phyloP scores from a whole-genome alignment of 2,329 filamentous ascomycete species.

The Macrophomina phaseolina region DNA sequence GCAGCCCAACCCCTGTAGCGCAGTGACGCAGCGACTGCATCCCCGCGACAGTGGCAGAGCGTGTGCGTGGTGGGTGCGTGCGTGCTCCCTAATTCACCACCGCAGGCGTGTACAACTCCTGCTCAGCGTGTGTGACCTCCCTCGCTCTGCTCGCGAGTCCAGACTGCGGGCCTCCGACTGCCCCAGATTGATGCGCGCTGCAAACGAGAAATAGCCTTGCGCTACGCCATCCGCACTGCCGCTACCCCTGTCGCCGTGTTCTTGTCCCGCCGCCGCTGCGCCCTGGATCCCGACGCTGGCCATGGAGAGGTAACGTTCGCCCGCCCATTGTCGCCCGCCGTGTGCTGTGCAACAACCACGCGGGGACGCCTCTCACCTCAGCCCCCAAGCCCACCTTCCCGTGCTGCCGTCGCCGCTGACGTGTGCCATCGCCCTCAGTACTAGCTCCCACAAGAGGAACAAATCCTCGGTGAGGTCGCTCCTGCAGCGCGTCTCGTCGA shows the following conservation, averaged over 20 bases:
- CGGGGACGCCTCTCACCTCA: not conserved
- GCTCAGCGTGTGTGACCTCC: not conserved
- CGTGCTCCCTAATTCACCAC: constrained; percentile 19
- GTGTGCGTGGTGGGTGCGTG: not conserved
- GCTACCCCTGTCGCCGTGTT: constrained; percentile 18
- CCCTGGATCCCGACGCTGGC: constrained; percentile 11
- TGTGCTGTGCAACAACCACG: constrained; percentile 12
- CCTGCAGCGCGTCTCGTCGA: constrained; percentile 40
- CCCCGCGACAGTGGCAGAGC: not conserved
- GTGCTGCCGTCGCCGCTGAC: constrained; percentile 10
- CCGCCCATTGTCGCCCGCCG: constrained; percentile 2
- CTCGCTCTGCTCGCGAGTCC: not conserved
- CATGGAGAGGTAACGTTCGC: constrained; percentile 25
- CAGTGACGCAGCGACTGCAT: constrained; percentile 4
- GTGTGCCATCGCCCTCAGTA: constrained; percentile 8
- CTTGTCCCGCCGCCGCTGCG: constrained; percentile 18
- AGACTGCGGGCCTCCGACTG: constrained; percentile 3
- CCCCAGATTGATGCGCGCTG: constrained; percentile 10
- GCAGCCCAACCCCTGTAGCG: constrained; percentile 1
- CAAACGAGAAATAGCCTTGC: constrained; percentile 1
- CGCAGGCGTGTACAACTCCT: not conserved
- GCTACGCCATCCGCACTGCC: constrained; percentile 4
- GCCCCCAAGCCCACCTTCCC: not conserved
- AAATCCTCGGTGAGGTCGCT: constrained; percentile 48
- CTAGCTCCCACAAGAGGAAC: constrained; percentile 43